A percentile compares a stretch with the other conserved stretches of the same genome.
phyloP scores from a whole-genome alignment of 768 basidiomycete genomes.

The Favolaschia claudopus region DNA sequence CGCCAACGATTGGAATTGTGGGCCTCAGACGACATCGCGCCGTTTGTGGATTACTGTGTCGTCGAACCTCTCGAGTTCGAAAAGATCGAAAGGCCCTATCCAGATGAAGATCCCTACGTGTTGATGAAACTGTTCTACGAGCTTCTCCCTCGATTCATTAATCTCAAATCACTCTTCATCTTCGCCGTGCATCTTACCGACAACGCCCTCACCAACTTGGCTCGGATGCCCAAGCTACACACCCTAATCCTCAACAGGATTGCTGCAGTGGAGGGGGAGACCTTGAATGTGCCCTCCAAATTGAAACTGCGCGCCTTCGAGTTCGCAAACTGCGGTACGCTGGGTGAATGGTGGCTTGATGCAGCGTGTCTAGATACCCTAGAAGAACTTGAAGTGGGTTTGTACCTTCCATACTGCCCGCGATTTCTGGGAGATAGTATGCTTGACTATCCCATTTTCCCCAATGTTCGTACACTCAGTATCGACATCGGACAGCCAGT shows the following conservation, averaged over 20 bases:
- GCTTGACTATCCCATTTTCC: no score
- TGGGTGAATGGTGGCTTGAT: neutral
- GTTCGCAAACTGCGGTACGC: neutral
- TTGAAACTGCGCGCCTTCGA: neutral
- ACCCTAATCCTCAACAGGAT: neutral
- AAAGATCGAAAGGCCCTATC: neutral
- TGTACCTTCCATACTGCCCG: no score
- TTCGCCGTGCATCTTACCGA: neutral
- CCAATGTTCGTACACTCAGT: no score
- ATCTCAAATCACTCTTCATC: neutral
- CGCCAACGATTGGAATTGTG: slow-evolving; percentile 2
- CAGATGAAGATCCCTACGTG: neutral
- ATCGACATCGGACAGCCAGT: no score
- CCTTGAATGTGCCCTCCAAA: no score
- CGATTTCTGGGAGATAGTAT: no score
- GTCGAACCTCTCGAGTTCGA: neutral
- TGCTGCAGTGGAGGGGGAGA: no score
- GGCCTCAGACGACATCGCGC: slow-evolving; percentile 1
- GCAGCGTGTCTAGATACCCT: neutral
- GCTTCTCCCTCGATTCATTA: neutral
- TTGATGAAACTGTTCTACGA: neutral
- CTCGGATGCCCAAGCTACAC: neutral
- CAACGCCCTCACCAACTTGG: neutral
- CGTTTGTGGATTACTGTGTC: neutral
- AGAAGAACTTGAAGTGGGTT: no score